These are phyloP conservation scores for Coriaria nepalensis DNA, from an alignment of 306 rosid genomes.

Conservation along the genomic window DNA sequence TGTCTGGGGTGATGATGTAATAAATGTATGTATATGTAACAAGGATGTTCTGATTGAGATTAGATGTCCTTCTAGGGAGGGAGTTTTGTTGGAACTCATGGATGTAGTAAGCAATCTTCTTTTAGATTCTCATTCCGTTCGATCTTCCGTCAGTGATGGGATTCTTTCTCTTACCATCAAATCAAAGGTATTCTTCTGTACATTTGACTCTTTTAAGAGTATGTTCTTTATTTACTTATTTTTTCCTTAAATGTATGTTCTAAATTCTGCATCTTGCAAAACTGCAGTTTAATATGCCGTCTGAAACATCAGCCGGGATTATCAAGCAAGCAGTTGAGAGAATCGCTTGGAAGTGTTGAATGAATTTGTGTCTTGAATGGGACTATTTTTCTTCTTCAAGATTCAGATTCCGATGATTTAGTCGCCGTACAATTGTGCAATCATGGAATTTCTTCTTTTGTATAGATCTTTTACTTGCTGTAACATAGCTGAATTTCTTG, in stretches of 20 bases:
- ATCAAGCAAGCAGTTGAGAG: conserved; percentile 25
- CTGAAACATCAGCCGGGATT: conserved; percentile 12
- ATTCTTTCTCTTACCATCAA: conserved; percentile 41
- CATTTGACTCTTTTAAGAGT: neutral
- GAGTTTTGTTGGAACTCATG: conserved; percentile 51
- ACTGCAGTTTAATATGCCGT: conserved; percentile 23
- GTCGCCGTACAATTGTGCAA: too few relatives aligned
- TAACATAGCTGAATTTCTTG: too few relatives aligned
- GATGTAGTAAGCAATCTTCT: conserved; percentile 39
- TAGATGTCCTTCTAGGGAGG: conserved; percentile 40
- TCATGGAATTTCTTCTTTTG: too few relatives aligned
- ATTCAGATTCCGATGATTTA: too few relatives aligned
- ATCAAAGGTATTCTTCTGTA: conserved; percentile 35
- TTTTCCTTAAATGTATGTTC: neutral
- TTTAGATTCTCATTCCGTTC: conserved; percentile 58
- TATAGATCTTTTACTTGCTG: too few relatives aligned
- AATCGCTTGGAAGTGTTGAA: conserved; percentile 15
- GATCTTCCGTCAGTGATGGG: conserved; percentile 54
- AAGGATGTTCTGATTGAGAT: conserved; percentile 42
- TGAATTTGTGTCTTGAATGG: too few relatives aligned
- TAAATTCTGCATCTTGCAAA: neutral
- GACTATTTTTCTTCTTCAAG: too few relatives aligned
- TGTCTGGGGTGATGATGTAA: conserved; percentile 6
- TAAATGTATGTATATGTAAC: conserved; percentile 28
- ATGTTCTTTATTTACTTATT: too few relatives aligned